Evolutionary conservation across 495 filamentous ascomycete genomes (phyloP).

Genomic region (Annulohypoxylon maeteangense): DNA sequence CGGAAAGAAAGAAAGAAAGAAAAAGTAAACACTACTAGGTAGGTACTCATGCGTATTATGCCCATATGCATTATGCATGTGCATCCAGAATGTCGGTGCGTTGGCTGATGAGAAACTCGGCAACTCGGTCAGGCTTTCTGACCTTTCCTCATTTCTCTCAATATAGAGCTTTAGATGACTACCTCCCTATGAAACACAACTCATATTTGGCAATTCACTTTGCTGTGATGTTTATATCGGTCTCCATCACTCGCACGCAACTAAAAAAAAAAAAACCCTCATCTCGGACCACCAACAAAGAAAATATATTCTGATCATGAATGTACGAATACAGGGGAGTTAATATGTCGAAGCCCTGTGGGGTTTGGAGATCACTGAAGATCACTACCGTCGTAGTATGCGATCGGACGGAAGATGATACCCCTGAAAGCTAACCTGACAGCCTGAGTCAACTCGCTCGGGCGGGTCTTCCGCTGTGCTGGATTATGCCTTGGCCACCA

Average conservation of each 20-base stretch:
- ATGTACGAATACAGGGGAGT: not conserved
- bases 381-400: not conserved
- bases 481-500: not conserved
- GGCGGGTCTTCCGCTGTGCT: constrained; percentile 6
- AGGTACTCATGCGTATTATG: not conserved
- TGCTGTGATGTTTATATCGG: not conserved
- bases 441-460: not conserved
- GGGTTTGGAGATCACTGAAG: not conserved
- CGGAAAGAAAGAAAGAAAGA: constrained; percentile 8
- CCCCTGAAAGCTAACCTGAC: constrained; percentile 3
- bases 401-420: not conserved
- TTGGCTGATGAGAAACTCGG: constrained; percentile 11
- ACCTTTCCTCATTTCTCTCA: not conserved
- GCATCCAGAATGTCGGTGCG: constrained; percentile 10
- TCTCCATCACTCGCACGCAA: not conserved
- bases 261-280: not conserved
- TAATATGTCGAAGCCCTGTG: not conserved
- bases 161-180: not conserved
- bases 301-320: not conserved
- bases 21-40: not conserved
- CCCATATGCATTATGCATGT: constrained; percentile 10
- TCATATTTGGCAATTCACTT: constrained; percentile 3
- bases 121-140: constrained; percentile 20
- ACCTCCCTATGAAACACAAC: constrained; percentile 31
- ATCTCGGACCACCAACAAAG: not conserved